phyloP scores from a whole-genome alignment of 2,329 filamentous ascomycete genomes.

The Orbilia blumenaviensis region DNA sequence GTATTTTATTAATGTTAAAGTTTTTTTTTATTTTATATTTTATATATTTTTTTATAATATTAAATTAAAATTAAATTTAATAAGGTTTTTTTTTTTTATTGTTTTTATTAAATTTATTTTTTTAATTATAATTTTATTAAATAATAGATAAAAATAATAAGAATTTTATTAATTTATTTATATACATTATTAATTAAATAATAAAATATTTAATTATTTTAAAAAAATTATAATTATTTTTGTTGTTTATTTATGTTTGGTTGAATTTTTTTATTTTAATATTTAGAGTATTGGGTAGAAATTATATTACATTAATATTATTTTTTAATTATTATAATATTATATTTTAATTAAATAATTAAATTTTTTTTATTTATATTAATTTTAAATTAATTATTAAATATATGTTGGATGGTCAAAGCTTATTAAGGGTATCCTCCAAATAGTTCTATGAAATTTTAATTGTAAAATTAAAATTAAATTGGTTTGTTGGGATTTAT shows the following conservation, averaged over 20 bases:
- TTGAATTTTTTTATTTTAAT: not conserved
- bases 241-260: not conserved
- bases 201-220: constrained; percentile 62
- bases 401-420: constrained; percentile 60
- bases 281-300: not conserved
- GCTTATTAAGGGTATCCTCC: constrained; percentile 59
- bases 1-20: constrained; percentile 62
- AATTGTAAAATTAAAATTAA: constrained; percentile 59
- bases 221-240: constrained; percentile 63
- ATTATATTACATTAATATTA: constrained; percentile 62
- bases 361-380: constrained; percentile 63
- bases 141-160: constrained; percentile 56
- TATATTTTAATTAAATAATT: constrained; percentile 64
- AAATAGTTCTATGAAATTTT: constrained; percentile 58
- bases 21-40: constrained; percentile 62
- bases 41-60: not conserved
- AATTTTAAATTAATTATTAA: constrained; percentile 64
- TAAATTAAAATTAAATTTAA: not conserved
- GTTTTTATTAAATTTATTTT: not conserved
- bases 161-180: constrained; percentile 51
- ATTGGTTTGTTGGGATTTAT: constrained; percentile 60
- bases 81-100: not conserved
- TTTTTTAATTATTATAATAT: constrained; percentile 64
- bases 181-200: constrained; percentile 56
- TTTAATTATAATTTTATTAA: not conserved